Evolutionary conservation across 2,329 filamentous ascomycete genomes (phyloP).

Genomic region (Metarhizium brunneum): DNA sequence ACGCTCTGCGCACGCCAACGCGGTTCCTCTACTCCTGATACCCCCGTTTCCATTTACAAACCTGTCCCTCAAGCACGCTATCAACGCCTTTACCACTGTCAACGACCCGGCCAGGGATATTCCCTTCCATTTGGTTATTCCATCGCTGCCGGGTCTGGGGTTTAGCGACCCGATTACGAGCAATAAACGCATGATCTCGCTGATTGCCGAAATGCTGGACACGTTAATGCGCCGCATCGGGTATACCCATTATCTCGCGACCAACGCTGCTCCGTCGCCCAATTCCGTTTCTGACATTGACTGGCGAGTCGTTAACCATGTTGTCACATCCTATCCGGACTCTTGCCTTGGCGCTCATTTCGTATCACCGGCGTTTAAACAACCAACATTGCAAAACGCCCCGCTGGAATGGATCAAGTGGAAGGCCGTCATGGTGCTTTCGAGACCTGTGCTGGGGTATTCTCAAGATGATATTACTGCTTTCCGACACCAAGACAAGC

Average conservation of each 20-base stretch:
- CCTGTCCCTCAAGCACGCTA: constrained; percentile 46
- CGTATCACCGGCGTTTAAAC: constrained; percentile 43
- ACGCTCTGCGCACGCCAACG: constrained; percentile 40
- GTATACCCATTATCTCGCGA: constrained; percentile 49
- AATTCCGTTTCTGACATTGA: constrained; percentile 40
- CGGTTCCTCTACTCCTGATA: constrained; percentile 54
- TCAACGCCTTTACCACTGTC: constrained; percentile 45
- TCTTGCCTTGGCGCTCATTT: constrained; percentile 53
- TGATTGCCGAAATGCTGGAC: constrained; percentile 47
- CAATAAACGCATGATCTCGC: constrained; percentile 37
- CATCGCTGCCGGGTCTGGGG: constrained; percentile 55
- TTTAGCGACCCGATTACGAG: constrained; percentile 54
- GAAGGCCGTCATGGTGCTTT: constrained; percentile 40
- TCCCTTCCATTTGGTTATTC: constrained; percentile 58
- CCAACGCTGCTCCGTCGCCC: constrained; percentile 40
- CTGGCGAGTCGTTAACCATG: constrained; percentile 36
- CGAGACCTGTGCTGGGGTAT: constrained; percentile 46
- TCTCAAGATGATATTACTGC: constrained; percentile 39
- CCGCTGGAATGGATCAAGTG: constrained; percentile 46
- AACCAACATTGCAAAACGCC: constrained; percentile 35
- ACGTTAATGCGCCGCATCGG: constrained; percentile 50
- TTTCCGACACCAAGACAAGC: constrained; percentile 18
- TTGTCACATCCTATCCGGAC: constrained; percentile 37
- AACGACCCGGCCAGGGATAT: constrained; percentile 32
- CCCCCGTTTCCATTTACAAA: constrained; percentile 59